Percentiles rank a stretch among this genome's conserved stretches.
These are phyloP conservation scores for Trichoderma koningiopsis DNA, from an alignment of 2,329 filamentous ascomycete species.

Conservation along the genomic window DNA sequence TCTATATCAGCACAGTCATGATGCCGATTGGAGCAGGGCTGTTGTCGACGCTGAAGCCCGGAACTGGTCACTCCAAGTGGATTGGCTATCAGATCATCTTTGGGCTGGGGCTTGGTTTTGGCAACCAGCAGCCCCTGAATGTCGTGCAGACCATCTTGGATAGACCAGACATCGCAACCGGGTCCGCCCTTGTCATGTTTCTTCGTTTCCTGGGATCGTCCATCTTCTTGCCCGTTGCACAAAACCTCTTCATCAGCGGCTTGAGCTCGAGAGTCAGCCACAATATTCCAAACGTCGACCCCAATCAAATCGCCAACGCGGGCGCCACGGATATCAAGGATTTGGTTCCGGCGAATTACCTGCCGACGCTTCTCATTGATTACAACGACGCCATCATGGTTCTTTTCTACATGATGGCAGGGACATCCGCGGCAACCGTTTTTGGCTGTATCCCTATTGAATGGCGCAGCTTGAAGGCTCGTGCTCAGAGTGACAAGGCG, in stretches of 20 bases:
- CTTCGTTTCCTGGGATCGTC: slow-evolving; percentile 47
- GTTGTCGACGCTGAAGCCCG: slow-evolving; percentile 41
- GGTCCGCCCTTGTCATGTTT: slow-evolving; percentile 52
- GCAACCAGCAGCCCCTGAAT: slow-evolving; percentile 49
- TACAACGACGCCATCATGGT: slow-evolving; percentile 1
- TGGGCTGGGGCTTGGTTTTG: slow-evolving; percentile 47
- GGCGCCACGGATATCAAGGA: slow-evolving; percentile 8
- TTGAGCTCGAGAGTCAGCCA: not conserved
- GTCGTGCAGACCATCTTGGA: slow-evolving; percentile 50
- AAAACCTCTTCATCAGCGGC: not conserved
- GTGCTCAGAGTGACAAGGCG: not conserved
- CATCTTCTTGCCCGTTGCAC: slow-evolving; percentile 47
- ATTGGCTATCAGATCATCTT: slow-evolving; percentile 43
- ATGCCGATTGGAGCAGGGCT: slow-evolving; percentile 44
- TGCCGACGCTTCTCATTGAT: not conserved
- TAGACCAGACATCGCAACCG: slow-evolving; percentile 48
- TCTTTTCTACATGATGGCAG: slow-evolving; percentile 1
- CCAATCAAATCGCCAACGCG: not conserved
- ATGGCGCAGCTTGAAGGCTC: slow-evolving; percentile 8
- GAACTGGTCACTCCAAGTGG: slow-evolving; percentile 31
- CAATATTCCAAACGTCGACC: not conserved
- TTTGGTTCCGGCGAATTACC: not conserved
- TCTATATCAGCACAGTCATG: slow-evolving; percentile 40
- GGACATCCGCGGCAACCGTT: not conserved
- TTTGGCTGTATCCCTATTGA: slow-evolving; percentile 7